phyloP scores from a whole-genome alignment of 139 green algal species.

The Yamagishiella unicocca region DNA sequence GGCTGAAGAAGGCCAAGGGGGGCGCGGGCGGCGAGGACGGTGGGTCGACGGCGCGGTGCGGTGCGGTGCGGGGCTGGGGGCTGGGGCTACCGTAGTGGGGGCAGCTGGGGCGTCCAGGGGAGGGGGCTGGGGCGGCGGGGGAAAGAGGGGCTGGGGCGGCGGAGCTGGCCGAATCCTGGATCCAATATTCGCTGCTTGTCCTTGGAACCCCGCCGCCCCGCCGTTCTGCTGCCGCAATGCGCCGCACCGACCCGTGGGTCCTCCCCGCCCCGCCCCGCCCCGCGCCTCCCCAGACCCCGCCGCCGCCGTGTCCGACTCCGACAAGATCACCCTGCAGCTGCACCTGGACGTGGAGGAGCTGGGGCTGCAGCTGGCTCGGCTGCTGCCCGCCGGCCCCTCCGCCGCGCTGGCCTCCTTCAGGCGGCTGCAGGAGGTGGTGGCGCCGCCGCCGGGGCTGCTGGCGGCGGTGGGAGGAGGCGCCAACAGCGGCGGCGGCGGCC shows the following conservation, averaged over 20 bases:
- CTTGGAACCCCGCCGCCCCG: too few relatives aligned
- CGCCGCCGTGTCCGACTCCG: slow-evolving; percentile 80
- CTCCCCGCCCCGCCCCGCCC: background rate
- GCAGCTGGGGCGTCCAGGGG: background rate
- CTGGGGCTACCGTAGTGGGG: too few relatives aligned
- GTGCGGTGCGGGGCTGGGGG: too few relatives aligned
- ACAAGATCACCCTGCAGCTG: slow-evolving; percentile 92
- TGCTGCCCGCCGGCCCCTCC: slow-evolving; percentile 47
- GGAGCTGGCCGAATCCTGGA: background rate
- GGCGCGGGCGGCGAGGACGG: slow-evolving; percentile 48
- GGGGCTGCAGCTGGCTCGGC: slow-evolving; percentile 61
- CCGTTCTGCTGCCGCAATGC: too few relatives aligned
- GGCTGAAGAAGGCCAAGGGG: slow-evolving; percentile 81
- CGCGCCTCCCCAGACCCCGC: slow-evolving; percentile 4
- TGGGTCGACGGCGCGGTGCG: background rate
- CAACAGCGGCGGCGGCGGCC: background rate
- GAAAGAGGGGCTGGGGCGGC: background rate
- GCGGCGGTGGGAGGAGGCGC: background rate
- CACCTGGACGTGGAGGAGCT: slow-evolving; percentile 85
- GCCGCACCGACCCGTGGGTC: too few relatives aligned
- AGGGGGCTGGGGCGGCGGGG: background rate
- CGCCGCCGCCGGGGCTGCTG: slow-evolving; percentile 40
- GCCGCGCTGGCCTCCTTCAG: slow-evolving; percentile 43
- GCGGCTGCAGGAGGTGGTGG: slow-evolving; percentile 54
- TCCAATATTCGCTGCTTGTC: too few relatives aligned